A percentile compares a stretch with the other conserved stretches of the same genome.
Conservation (phyloP, 805 yeast genomes). For the Metschnikowia gruessii region DNA sequence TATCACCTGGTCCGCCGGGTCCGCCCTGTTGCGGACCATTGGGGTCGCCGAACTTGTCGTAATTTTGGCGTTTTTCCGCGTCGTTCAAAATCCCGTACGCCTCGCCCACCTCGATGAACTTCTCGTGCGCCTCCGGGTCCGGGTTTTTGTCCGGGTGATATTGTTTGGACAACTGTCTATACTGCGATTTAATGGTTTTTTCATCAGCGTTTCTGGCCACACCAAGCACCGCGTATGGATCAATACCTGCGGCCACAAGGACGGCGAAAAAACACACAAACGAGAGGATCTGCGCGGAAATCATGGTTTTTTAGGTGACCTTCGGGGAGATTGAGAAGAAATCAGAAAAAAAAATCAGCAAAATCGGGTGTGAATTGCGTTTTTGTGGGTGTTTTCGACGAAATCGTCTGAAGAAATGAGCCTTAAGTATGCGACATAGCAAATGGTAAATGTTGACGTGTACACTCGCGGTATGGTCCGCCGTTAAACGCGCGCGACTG, state of each 20-base stretch:
- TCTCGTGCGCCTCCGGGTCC: slow-evolving; percentile 76
- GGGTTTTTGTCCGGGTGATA: slow-evolving; percentile 95
- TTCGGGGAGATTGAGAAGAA: too few relatives aligned
- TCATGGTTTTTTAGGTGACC: background rate
- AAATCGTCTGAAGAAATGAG: background rate
- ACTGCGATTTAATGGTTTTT: slow-evolving; percentile 80
- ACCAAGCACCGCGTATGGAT: slow-evolving; percentile 65
- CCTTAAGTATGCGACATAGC: background rate
- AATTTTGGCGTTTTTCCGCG: slow-evolving; percentile 61
- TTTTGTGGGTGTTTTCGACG: background rate
- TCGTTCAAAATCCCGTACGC: slow-evolving; percentile 87
- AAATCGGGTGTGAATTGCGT: too few relatives aligned
- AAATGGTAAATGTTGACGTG: slow-evolving; percentile 6
- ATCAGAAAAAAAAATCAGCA: too few relatives aligned
- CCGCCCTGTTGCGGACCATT: slow-evolving; percentile 39
- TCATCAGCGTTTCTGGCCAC: slow-evolving; percentile 67
- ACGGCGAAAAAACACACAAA: slow-evolving; percentile 9
- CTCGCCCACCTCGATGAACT: slow-evolving; percentile 86
- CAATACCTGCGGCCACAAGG: slow-evolving; percentile 28
- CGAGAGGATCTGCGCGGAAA: slow-evolving; percentile 4
- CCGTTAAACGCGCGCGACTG: slow-evolving; percentile 1
- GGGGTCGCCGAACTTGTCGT: slow-evolving; percentile 76
- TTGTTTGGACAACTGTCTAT: slow-evolving; percentile 74
- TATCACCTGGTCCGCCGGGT: slow-evolving; percentile 44
- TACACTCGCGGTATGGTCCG: background rate